Evolutionary conservation across 352 stramenopile species (phyloP).

Genomic region (Pythium aristosporum): DNA sequence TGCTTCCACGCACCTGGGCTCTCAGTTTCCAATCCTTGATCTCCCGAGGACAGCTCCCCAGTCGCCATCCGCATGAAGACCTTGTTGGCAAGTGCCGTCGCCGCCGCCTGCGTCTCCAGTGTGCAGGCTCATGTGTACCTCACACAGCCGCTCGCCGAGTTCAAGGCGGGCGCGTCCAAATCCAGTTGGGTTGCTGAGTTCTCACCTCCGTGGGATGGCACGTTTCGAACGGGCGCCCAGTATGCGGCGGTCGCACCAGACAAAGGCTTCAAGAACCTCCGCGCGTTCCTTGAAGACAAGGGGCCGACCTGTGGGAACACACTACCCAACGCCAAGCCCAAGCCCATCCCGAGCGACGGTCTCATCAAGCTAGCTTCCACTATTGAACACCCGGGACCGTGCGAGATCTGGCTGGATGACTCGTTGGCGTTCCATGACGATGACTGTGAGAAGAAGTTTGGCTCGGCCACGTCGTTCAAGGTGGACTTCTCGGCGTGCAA

Average conservation of each 20-base stretch:
- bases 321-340: constrained; percentile 17
- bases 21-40: neutral
- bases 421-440: constrained; percentile 19
- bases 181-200: constrained; percentile 23
- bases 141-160: constrained; percentile 21
- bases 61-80: constrained; percentile 6
- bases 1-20: neutral
- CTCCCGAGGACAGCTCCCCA: neutral
- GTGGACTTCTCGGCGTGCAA: constrained; percentile 26
- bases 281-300: constrained; percentile 29
- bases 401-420: constrained; percentile 25
- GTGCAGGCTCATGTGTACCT: constrained; percentile 12
- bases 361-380: constrained; percentile 17
- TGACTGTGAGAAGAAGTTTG: constrained; percentile 24
- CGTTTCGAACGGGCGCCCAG: constrained; percentile 19
- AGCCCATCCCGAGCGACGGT: constrained; percentile 20
- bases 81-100: neutral
- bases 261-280: constrained; percentile 17
- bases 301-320: constrained; percentile 24
- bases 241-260: constrained; percentile 10
- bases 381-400: constrained; percentile 20
- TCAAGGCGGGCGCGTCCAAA: constrained; percentile 12
- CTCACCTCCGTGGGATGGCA: constrained; percentile 14
- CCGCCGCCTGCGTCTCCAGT: neutral
- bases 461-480: constrained; percentile 12